Conservation (phyloP, 805 yeast genomes). For the Diddensiella transvaalensis region DNA sequence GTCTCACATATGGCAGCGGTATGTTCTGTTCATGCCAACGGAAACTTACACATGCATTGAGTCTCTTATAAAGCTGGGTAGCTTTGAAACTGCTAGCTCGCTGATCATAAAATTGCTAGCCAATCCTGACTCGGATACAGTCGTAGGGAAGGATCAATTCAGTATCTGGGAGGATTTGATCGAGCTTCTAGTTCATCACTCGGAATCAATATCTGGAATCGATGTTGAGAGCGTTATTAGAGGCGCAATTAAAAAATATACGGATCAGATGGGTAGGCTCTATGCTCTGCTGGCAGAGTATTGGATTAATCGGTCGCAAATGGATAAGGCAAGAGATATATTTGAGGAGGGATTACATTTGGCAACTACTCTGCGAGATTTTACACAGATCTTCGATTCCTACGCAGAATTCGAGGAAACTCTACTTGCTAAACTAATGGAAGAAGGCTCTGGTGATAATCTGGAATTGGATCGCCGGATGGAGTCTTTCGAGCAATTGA, state of each 20-base stretch:
- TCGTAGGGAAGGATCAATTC: conserved; percentile 42
- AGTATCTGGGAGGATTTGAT: conserved; percentile 48
- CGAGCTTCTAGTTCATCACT: conserved; percentile 38
- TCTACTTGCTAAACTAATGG: conserved; percentile 35
- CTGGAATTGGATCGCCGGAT: conserved; percentile 42
- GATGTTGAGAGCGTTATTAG: conserved; percentile 38
- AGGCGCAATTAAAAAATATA: conserved; percentile 42
- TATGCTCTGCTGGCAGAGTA: conserved; percentile 47
- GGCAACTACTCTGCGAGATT: conserved; percentile 55
- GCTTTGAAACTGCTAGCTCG: conserved; percentile 28
- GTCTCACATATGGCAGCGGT: conserved; percentile 36
- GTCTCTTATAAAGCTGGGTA: conserved; percentile 23
- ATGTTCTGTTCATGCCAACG: conserved; percentile 27
- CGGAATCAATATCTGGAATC: conserved; percentile 21
- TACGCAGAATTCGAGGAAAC: conserved; percentile 60
- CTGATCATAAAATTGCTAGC: conserved; percentile 39
- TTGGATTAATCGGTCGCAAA: conserved; percentile 39
- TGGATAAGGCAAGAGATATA: conserved; percentile 39
- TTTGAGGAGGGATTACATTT: conserved; percentile 48
- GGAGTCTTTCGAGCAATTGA: conserved; percentile 48
- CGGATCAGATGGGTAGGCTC: conserved; percentile 57
- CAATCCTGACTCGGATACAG: conserved; percentile 36
- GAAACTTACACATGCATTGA: conserved; percentile 30
- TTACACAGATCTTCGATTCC: conserved; percentile 59
- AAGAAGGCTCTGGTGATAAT: conserved; percentile 20